Percentiles rank a stretch among this genome's conserved stretches.
Evolutionary conservation across 1,284 basidiomycete species (phyloP).

Genomic region (Jaminaea rosea): DNA sequence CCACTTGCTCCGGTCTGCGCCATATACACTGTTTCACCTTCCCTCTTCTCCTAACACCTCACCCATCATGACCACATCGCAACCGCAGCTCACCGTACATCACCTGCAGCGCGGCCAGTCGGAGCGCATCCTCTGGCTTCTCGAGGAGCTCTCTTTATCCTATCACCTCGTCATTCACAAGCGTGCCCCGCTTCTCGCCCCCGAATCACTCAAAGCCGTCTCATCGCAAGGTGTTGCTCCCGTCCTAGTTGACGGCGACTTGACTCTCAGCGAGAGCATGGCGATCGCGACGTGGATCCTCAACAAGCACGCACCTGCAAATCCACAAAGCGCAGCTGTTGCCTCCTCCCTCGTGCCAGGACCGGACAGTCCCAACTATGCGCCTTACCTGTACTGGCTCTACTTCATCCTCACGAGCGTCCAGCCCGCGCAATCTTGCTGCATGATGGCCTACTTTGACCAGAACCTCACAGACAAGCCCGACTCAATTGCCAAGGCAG

Average conservation of each 20-base stretch:
- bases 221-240: background rate
- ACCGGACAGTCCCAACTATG: background rate
- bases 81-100: conserved; percentile 1
- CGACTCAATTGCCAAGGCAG: too few relatives aligned
- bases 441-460: too few relatives aligned
- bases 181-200: background rate
- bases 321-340: too few relatives aligned
- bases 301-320: background rate
- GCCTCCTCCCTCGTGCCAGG: too few relatives aligned
- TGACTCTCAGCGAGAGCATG: background rate
- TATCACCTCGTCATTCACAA: background rate
- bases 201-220: background rate
- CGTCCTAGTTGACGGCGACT: conserved; percentile 2
- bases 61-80: too few relatives aligned
- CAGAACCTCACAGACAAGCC: too few relatives aligned
- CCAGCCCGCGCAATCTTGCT: background rate
- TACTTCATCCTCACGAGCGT: background rate
- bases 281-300: background rate
- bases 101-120: conserved; percentile 1
- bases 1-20: too few relatives aligned
- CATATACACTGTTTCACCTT: too few relatives aligned
- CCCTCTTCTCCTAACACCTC: too few relatives aligned
- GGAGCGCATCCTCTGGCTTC: conserved; percentile 5
- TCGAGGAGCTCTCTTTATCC: background rate
- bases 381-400: conserved; percentile 1